Percentiles rank a stretch among this genome's conserved stretches.
Conservation (phyloP, 495 filamentous ascomycete species). For the Aspergillus coremiiformis region DNA sequence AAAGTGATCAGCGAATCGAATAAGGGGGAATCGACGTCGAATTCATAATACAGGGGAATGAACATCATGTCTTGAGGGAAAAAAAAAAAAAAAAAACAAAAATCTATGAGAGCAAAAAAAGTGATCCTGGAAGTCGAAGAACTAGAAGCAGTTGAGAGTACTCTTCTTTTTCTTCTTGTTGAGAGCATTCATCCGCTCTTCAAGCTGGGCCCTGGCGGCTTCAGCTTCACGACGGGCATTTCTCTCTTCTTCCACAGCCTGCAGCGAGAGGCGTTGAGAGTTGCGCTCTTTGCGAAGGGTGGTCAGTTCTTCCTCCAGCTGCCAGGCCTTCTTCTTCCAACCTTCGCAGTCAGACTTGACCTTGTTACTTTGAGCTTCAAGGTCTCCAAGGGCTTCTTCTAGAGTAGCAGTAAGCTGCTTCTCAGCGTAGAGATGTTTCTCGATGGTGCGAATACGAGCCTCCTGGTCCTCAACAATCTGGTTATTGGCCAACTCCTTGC, state of each 20-base stretch:
- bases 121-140: not conserved
- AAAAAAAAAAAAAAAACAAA: slow-evolving; percentile 14
- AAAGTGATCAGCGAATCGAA: slow-evolving; percentile 17
- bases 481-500: slow-evolving; percentile 68
- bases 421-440: slow-evolving; percentile 93
- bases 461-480: slow-evolving; percentile 81
- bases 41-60: slow-evolving; percentile 49
- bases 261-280: slow-evolving; percentile 72
- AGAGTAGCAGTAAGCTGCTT: slow-evolving; percentile 91
- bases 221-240: slow-evolving; percentile 82
- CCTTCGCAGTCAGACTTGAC: slow-evolving; percentile 79
- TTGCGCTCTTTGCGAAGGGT: slow-evolving; percentile 62
- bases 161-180: slow-evolving; percentile 92
- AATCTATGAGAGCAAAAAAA: slow-evolving; percentile 4
- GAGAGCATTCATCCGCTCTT: slow-evolving; percentile 90
- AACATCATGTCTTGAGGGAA: slow-evolving; percentile 26
- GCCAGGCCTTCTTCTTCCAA: slow-evolving; percentile 75
- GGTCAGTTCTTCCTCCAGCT: slow-evolving; percentile 70
- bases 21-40: slow-evolving; percentile 35
- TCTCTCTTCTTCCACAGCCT: slow-evolving; percentile 90
- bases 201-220: slow-evolving; percentile 74
- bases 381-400: slow-evolving; percentile 89
- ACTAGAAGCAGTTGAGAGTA: slow-evolving; percentile 82
- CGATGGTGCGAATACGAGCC: slow-evolving; percentile 86
- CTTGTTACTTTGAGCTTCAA: slow-evolving; percentile 80